A percentile compares a stretch with the other conserved stretches of the same genome.
These are phyloP conservation scores for Talaromyces sp. DNA, from an alignment of 2,329 filamentous ascomycete genomes.

Conservation along the genomic window DNA sequence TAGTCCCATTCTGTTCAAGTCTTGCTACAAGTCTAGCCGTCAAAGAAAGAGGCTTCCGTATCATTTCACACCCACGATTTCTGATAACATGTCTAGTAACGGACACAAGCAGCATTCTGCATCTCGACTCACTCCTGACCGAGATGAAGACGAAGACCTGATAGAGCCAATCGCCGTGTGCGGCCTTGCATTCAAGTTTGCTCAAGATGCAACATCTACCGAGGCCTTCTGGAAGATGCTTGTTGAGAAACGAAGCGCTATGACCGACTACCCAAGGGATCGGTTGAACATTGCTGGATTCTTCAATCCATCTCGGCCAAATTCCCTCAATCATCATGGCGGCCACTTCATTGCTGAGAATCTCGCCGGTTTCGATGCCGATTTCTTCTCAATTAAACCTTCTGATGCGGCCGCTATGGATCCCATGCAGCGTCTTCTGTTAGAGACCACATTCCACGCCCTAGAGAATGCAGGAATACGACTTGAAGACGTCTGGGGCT, in stretches of 20 bases:
- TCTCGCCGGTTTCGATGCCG: conserved; percentile 27
- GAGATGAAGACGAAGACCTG: neutral
- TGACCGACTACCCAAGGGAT: conserved; percentile 9
- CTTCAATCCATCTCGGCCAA: neutral
- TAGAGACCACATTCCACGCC: conserved; percentile 36
- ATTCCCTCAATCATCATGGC: conserved; percentile 22
- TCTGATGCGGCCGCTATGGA: conserved; percentile 9
- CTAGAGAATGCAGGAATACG: conserved; percentile 20
- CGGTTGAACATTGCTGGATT: neutral
- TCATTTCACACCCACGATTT: neutral
- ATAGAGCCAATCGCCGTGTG: neutral
- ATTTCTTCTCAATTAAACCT: conserved; percentile 22
- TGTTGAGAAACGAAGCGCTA: conserved; percentile 15
- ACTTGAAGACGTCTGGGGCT: conserved; percentile 2
- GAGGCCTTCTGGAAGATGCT: conserved; percentile 19
- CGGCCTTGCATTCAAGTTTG: conserved; percentile 7
- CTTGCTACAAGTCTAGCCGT: neutral
- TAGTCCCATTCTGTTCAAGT: neutral
- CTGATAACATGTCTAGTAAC: neutral
- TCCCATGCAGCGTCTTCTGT: conserved; percentile 20
- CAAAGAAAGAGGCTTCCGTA: neutral
- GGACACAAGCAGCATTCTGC: neutral
- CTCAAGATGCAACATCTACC: conserved; percentile 16
- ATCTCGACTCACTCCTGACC: neutral
- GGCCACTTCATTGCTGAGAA: conserved; percentile 21